phyloP scores from a whole-genome alignment of 176 grass and related monocot species.

The Tillandsia fasciculata region DNA sequence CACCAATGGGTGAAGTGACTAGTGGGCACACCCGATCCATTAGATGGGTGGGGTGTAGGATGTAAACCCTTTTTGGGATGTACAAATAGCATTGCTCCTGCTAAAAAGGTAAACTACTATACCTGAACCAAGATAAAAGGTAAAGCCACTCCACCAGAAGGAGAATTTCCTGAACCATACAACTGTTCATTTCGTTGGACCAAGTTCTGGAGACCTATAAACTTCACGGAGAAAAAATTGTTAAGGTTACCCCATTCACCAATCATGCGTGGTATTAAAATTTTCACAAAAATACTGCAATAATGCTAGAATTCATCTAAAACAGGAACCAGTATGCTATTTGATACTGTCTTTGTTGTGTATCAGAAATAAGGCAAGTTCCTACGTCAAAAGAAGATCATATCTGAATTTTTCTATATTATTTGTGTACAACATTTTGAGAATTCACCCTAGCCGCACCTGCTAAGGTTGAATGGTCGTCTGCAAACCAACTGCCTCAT shows the following conservation, averaged over 20 bases:
- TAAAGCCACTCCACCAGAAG: conserved; percentile 80
- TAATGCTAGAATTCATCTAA: neutral
- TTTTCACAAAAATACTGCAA: neutral
- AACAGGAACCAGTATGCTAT: neutral
- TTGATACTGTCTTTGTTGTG: neutral
- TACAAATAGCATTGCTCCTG: too few species aligned
- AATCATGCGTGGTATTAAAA: conserved; percentile 5
- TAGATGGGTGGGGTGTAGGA: too few species aligned
- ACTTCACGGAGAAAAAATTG: conserved; percentile 35
- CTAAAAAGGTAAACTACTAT: conserved; percentile 12
- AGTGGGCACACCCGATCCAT: too few species aligned
- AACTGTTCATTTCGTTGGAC: conserved; percentile 65
- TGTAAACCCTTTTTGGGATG: too few species aligned
- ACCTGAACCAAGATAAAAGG: conserved; percentile 99
- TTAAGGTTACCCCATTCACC: conserved; percentile 8
- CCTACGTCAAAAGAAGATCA: neutral
- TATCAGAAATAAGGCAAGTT: neutral
- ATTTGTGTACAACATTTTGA: neutral
- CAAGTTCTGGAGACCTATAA: conserved; percentile 76
- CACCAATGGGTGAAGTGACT: too few species aligned
- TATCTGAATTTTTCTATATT: neutral
- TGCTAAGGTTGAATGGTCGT: too few species aligned
- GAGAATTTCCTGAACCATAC: conserved; percentile 67
- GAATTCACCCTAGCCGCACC: neutral
- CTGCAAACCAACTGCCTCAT: neutral